Base-by-base conservation (phyloP, 1,284 basidiomycete genomes). In the Ustilago lituana region DNA sequence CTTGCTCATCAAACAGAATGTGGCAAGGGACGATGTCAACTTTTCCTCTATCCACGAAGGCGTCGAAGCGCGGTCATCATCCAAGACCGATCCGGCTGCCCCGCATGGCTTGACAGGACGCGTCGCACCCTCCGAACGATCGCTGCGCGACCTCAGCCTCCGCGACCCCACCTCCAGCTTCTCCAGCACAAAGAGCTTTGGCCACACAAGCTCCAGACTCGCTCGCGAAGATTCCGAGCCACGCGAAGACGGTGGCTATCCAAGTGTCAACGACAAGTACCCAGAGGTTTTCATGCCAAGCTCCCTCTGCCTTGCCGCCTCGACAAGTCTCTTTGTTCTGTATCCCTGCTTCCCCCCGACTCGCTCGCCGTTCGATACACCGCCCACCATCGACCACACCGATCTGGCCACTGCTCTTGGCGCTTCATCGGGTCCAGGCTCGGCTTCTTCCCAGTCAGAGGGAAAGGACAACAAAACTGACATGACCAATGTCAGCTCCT, bases 1-100 rank as follows among this genome's bases (percentile, higher is more conserved):
- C 3, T 84, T 90, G 39, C 92, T 92, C 82, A 86, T 94, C 39
- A 88, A 91, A 15, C 89, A 93, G 53, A 76, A 68, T 7, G 73
- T 74, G 1, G 74, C 63, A 19, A 49, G 77, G 15, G 79, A 80
- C n/a, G 77, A 80, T 17, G 46, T 65, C 37, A 58, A 38, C 40
- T 69, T 69, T 33, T 54, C 66, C 6, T 63, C 60, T 8, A 58
- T 46, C 36, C 52, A 60, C 22, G 68, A 67, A 33, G 54, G 44
- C 31, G 49, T 58, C 26, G 67, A 57, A 17, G 35, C 55, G n/a
- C 45, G 60, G 8, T 32, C 50, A 5, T 46, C 54, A 4, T 47
- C 59, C 43, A 61, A 52, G 27, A 47, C 26, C 32, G 59, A 57
- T 10, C 19, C 38, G 12, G 35, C 43, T n/a, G 39, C 53, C 24